Evolutionary conservation across 2,329 filamentous ascomycete species (phyloP), one percentile per base, ranked within the genome.

Genomic region (Ophiocordyceps camponoti-floridani): DNA sequence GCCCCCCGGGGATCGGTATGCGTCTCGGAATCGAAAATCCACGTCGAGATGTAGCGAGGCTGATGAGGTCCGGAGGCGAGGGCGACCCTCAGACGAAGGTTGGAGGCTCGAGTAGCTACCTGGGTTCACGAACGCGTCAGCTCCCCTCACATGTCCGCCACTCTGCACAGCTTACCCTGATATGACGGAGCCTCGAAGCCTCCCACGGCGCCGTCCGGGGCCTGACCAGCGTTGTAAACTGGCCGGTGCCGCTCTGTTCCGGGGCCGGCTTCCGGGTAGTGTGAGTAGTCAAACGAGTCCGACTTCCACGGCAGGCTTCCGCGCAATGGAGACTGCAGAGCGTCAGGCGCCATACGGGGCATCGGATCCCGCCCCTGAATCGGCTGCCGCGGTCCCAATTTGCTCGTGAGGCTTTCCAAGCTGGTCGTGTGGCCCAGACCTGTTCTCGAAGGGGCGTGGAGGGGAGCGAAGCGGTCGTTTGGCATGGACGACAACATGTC

Each of bases 291-390:
- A 46, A 78, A 67, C 1, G 69, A 62, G 48, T 75, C 72, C 13
- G 72, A 70, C 56, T 77, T 78, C 75, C 75, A 79, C 12, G 73
- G 72, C 70, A 78, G 74, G 53, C 70, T 74, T 10, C 74, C 67
- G 33, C 74, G 65, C 41, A 79, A 58, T 3, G 75, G 73, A 13
- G 74, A 78, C 47, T 77, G 72, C 13, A 23, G 23, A 23, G 23
- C 23, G 23, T 78, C 74, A 3, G 73, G 70, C 48, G 75, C 66
- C 11, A 73, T 69, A 46, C 74, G 65, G 6, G 67, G 66, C 60
- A 77, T 67, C 2, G 73, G 68, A 44, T 78, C 75, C 38, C 73
- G 64, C 27, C 77, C 64, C 44, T 77, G 71, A 11, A 75, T 64
- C n/a, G 73, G 23, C 23, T 23, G 71, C 51, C 73, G 66, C 12